phyloP scores from a whole-genome alignment of 148 eudicot genomes.

The Spergularia marina region DNA sequence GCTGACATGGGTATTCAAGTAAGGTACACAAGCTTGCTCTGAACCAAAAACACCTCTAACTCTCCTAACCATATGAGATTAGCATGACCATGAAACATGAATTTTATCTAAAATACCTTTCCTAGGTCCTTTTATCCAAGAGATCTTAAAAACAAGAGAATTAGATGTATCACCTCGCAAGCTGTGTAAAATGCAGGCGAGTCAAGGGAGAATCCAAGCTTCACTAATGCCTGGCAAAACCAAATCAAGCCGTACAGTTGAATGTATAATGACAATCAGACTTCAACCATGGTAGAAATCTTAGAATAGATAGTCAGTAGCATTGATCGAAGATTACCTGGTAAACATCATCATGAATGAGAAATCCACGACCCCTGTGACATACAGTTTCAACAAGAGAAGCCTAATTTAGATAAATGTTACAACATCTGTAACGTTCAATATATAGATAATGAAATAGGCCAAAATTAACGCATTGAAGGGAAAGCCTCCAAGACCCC shows the following conservation, averaged over 20 bases:
- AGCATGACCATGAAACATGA: neutral
- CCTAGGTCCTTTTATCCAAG: neutral
- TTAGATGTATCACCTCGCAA: conserved; percentile 55
- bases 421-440: neutral
- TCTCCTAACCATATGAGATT: neutral
- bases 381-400: conserved; percentile 8
- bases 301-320: neutral
- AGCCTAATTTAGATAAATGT: neutral
- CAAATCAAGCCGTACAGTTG: conserved; percentile 1
- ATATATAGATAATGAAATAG: neutral
- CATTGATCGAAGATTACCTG: conserved; percentile 40
- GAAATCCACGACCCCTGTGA: conserved; percentile 70
- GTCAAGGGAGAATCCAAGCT: conserved; percentile 73
- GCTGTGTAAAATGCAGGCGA: conserved; percentile 84
- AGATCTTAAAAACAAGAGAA: neutral
- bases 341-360: conserved; percentile 62
- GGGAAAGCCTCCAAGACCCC: too few species aligned
- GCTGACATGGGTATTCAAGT: neutral
- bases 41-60: neutral
- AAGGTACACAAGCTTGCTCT: neutral
- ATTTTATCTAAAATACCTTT: neutral
- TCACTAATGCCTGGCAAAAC: conserved; percentile 55
- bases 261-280: conserved; percentile 4
- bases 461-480: too few species aligned
- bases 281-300: neutral